A percentile compares a stretch with the other conserved stretches of the same genome.
Evolutionary conservation across 306 rosid genomes (phyloP).

Genomic region (Cicer pinnatifidum): DNA sequence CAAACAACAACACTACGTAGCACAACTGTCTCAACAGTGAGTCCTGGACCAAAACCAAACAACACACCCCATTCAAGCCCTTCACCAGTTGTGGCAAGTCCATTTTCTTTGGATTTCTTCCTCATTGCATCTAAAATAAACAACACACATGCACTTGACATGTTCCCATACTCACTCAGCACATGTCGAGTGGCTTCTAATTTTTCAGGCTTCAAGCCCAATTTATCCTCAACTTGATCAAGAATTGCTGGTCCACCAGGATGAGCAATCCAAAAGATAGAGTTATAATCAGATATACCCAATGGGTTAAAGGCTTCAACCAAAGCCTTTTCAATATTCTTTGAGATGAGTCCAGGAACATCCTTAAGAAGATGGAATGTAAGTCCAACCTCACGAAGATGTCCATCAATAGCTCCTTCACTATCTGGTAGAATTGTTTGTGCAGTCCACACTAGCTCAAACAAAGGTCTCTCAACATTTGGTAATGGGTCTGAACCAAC

Average conservation of each 20-base stretch:
- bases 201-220: slow-evolving; percentile 45
- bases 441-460: slow-evolving; percentile 41
- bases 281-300: slow-evolving; percentile 48
- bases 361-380: slow-evolving; percentile 43
- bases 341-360: slow-evolving; percentile 46
- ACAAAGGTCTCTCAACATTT: slow-evolving; percentile 40
- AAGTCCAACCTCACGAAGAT: slow-evolving; percentile 43
- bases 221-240: slow-evolving; percentile 46
- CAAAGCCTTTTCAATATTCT: slow-evolving; percentile 41
- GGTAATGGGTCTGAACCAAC: slow-evolving; percentile 47
- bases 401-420: slow-evolving; percentile 47
- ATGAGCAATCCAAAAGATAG: slow-evolving; percentile 46
- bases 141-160: slow-evolving; percentile 48
- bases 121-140: slow-evolving; percentile 46
- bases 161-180: slow-evolving; percentile 44
- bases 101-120: slow-evolving; percentile 27
- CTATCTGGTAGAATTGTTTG: slow-evolving; percentile 42
- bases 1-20: slow-evolving; percentile 36
- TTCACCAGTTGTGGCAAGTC: slow-evolving; percentile 42
- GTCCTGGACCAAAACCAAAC: slow-evolving; percentile 48
- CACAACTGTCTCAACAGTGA: slow-evolving; percentile 46
- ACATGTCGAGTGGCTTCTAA: slow-evolving; percentile 43
- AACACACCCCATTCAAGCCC: slow-evolving; percentile 50
- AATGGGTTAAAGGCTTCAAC: slow-evolving; percentile 43
- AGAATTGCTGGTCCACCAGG: slow-evolving; percentile 46